Base-by-base conservation (phyloP, 2,329 filamentous ascomycete species). In the Didymosphaeria variabile region DNA sequence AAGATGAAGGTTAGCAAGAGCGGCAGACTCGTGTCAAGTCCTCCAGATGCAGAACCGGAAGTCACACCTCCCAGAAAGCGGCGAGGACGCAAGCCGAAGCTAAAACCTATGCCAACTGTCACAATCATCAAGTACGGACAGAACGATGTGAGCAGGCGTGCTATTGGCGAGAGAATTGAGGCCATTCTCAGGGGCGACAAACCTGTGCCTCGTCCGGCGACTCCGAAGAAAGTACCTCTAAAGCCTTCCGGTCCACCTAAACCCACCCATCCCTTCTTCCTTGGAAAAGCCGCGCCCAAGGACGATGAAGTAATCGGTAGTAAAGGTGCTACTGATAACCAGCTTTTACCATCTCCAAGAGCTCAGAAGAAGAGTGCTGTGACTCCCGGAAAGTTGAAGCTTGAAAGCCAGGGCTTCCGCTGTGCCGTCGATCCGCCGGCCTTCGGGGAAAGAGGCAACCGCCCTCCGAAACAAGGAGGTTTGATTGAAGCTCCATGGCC, bases 401-500 rank as follows among this genome's bases (percentile, higher is more conserved):
- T 73, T 12, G 76, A 80, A 57, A 67, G 71, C 40, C 68, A 68
- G 9, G 60, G 63, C 49, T 65, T 69, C 21, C 64, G 66, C 23
- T 66, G 65, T 12, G 63, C 67, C 21, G 55, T 61, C 12, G 58
- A 61, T 3, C 36, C 60, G 10, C 67, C 66, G 19, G 56, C 63
- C 12, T 75, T 73, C 58, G 74, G 65, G 19, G 60, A 62, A 44
- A 65, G 62, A 40, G 67, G 60, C 51, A 72, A 57, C 31, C 68
- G 76, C 45, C 66, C 70, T 69, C 55, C 87, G 5, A 92, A 87
- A 69, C 82, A 90, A n/a, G 87, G 89, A 0, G 91, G 90, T 2
- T 83, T 89, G 9, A 80, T 82, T 63, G 83, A 91, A 57, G 86
- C 91, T 3, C 82, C 87, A n/a, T 95, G 91, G 90, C 92, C 92